Percentiles rank a stretch among this genome's conserved stretches.
phyloP scores from a whole-genome alignment of 1,284 basidiomycete genomes.

The Violaceomyces palustris region DNA sequence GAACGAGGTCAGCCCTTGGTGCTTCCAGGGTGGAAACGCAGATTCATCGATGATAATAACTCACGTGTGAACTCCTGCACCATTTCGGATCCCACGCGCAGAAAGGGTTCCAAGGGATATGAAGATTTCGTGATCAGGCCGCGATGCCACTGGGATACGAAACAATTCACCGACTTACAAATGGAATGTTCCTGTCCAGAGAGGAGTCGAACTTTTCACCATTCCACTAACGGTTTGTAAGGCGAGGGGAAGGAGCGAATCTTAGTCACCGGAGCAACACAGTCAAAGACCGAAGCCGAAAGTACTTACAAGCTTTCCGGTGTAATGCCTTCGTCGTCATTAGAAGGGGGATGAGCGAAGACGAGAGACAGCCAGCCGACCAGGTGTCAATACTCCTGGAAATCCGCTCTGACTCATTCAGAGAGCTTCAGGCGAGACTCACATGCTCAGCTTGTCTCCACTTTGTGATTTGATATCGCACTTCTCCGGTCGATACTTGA shows the following conservation, averaged over 20 bases:
- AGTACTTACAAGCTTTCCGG: conserved; percentile 60
- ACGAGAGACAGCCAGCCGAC: conserved; percentile 33
- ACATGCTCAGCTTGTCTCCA: conserved; percentile 66
- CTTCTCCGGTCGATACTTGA: conserved; percentile 56
- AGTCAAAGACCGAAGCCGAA: too few species aligned
- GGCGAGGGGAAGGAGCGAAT: too few species aligned
- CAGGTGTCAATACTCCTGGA: background rate
- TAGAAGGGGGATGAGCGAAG: background rate
- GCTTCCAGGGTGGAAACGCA: background rate
- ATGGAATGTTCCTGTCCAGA: conserved; percentile 60
- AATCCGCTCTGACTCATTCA: background rate
- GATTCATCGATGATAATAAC: conserved; percentile 57
- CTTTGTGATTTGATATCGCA: conserved; percentile 62
- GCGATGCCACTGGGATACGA: too few species aligned
- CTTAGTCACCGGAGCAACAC: too few species aligned
- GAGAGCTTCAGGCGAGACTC: conserved; percentile 2
- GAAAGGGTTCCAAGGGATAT: too few species aligned
- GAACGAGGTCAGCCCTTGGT: background rate
- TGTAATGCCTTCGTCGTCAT: conserved; percentile 60
- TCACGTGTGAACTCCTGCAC: conserved; percentile 31
- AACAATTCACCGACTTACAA: conserved; percentile 56
- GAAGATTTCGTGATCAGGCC: too few species aligned
- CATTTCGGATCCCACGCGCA: too few species aligned
- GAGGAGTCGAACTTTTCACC: conserved; percentile 80
- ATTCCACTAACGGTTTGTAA: too few species aligned